Conservation (phyloP, 2,329 filamentous ascomycete genomes). For the Beauveria sp. region DNA sequence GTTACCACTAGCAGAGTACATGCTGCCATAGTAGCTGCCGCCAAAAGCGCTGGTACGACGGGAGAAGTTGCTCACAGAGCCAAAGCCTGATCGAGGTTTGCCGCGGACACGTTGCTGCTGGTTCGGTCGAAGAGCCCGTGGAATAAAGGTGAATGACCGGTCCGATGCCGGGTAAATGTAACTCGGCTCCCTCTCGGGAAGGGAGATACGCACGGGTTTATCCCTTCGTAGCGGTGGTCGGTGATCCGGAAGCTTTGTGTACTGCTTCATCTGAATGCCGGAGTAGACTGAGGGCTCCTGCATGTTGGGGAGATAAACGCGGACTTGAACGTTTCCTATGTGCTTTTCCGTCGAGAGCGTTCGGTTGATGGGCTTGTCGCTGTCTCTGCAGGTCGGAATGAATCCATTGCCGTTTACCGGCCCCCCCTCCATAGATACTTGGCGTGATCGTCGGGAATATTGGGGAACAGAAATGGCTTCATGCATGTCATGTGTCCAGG, state of each 20-base stretch:
- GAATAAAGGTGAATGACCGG: slow-evolving; percentile 96
- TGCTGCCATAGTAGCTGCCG: slow-evolving; percentile 62
- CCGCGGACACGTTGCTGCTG: slow-evolving; percentile 73
- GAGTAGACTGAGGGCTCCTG: slow-evolving; percentile 62
- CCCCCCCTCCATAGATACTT: slow-evolving; percentile 39
- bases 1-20: slow-evolving; percentile 80
- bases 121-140: slow-evolving; percentile 84
- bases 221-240: slow-evolving; percentile 88
- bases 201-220: slow-evolving; percentile 90
- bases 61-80: slow-evolving; percentile 58
- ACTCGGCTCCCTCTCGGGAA: slow-evolving; percentile 69
- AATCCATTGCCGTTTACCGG: slow-evolving; percentile 46
- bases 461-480: slow-evolving; percentile 51
- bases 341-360: slow-evolving; percentile 77
- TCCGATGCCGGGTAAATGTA: slow-evolving; percentile 90
- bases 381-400: slow-evolving; percentile 50
- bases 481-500: slow-evolving; percentile 94
- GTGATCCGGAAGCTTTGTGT: slow-evolving; percentile 91
- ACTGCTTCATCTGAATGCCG: slow-evolving; percentile 75
- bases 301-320: slow-evolving; percentile 73
- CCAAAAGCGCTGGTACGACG: slow-evolving; percentile 75
- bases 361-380: slow-evolving; percentile 60
- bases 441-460: slow-evolving; percentile 32
- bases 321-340: slow-evolving; percentile 77
- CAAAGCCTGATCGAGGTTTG: slow-evolving; percentile 65